Percentiles rank a stretch among this genome's conserved stretches.
Evolutionary conservation across 805 yeast genomes (phyloP).

Genomic region (Debaryomyces prosopidis): DNA sequence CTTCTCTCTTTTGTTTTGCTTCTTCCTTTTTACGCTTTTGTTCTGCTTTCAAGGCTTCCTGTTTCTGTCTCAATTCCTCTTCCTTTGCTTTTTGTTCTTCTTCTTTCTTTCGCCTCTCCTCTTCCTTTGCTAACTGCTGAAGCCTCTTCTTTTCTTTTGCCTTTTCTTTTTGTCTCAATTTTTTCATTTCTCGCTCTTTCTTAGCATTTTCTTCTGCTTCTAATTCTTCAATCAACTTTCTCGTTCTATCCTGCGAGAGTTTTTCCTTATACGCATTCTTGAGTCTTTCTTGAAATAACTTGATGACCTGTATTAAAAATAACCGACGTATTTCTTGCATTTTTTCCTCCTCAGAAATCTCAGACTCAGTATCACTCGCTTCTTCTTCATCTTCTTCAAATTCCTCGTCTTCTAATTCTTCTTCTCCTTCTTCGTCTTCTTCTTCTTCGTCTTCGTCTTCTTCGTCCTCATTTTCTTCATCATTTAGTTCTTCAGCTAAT

Average conservation of each 20-base stretch:
- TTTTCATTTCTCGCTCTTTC: conserved; percentile 66
- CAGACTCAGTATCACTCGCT: conserved; percentile 34
- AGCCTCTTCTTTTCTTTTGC: conserved; percentile 67
- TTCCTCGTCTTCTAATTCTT: conserved; percentile 37
- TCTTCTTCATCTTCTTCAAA: conserved; percentile 48
- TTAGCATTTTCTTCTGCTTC: conserved; percentile 68
- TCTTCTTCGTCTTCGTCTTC: conserved; percentile 28
- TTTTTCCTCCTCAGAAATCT: conserved; percentile 55
- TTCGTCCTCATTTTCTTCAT: conserved; percentile 27
- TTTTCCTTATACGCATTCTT: conserved; percentile 76
- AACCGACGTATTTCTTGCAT: conserved; percentile 77
- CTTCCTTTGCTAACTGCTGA: conserved; percentile 63
- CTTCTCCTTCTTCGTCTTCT: conserved; percentile 26
- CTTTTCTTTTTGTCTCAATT: conserved; percentile 64
- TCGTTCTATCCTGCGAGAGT: conserved; percentile 72
- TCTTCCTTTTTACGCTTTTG: conserved; percentile 42
- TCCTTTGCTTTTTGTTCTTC: conserved; percentile 46
- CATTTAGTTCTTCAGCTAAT: conserved; percentile 25
- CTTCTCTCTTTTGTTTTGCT: conserved; percentile 40
- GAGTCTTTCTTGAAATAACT: conserved; percentile 71
- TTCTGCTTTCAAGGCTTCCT: conserved; percentile 36
- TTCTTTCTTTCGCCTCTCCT: conserved; percentile 56
- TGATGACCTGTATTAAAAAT: conserved; percentile 77
- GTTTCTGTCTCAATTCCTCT: conserved; percentile 29
- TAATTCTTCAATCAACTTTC: conserved; percentile 61